Evolutionary conservation across 495 filamentous ascomycete genomes (phyloP).

Genomic region (Lineolata rhizophorae): DNA sequence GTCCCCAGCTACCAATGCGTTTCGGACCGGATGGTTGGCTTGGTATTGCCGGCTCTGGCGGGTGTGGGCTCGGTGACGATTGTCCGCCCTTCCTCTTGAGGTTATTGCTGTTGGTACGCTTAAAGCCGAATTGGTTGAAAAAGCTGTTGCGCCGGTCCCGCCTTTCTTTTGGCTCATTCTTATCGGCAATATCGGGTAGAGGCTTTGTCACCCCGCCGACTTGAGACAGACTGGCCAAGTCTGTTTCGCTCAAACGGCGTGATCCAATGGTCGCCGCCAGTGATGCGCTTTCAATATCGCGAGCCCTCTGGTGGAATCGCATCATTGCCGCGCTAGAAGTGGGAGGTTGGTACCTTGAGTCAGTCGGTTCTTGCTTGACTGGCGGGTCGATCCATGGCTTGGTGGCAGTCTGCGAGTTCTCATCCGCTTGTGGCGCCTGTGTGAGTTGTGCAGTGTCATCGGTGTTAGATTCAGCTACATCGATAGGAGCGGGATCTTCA

Average conservation of each 20-base stretch:
- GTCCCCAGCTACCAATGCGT: slow-evolving; percentile 12
- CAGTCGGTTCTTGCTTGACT: slow-evolving; percentile 1
- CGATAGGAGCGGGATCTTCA: background rate
- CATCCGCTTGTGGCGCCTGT: slow-evolving; percentile 2
- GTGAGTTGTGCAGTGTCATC: slow-evolving; percentile 7
- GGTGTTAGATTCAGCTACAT: background rate
- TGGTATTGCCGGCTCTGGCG: no score
- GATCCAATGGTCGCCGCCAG: slow-evolving; percentile 16
- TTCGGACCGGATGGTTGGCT: slow-evolving; percentile 3
- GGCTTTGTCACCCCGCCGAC: slow-evolving; percentile 8
- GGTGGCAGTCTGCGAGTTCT: no score
- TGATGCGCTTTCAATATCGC: slow-evolving; percentile 14
- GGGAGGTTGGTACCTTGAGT: slow-evolving; percentile 11
- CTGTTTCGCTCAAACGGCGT: slow-evolving; percentile 13
- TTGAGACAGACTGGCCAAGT: slow-evolving; percentile 11
- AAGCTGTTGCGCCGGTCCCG: slow-evolving; percentile 12
- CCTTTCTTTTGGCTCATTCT: slow-evolving; percentile 7
- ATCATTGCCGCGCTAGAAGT: slow-evolving; percentile 17
- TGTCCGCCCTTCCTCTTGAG: slow-evolving; percentile 12
- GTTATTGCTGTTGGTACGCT: slow-evolving; percentile 10
- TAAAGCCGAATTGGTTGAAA: slow-evolving; percentile 9
- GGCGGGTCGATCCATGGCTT: slow-evolving; percentile 10
- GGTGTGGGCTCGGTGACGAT: no score
- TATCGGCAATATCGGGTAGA: slow-evolving; percentile 4
- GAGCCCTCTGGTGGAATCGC: slow-evolving; percentile 11